These are phyloP conservation scores for Endoconidiophora polonica DNA, from an alignment of 2,329 filamentous ascomycete genomes.

Conservation along the genomic window DNA sequence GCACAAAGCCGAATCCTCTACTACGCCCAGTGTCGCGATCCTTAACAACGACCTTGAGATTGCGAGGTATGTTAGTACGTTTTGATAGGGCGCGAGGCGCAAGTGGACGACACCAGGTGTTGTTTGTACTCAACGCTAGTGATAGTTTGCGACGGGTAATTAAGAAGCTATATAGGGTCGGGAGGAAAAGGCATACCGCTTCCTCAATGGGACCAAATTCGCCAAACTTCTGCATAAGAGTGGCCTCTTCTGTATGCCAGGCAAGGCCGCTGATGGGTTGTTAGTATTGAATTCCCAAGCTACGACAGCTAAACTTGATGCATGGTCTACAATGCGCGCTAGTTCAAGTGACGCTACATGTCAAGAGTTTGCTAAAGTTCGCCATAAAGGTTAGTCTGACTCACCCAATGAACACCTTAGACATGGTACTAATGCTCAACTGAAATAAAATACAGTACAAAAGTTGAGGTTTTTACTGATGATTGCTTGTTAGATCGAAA, in stretches of 20 bases:
- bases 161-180: too few relatives aligned
- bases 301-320: background rate
- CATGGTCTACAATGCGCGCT: background rate
- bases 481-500: background rate
- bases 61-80: conserved; percentile 1
- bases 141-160: background rate
- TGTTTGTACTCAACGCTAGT: too few relatives aligned
- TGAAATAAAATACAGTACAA: background rate
- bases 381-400: conserved; percentile 18
- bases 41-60: conserved; percentile 75
- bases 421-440: conserved; percentile 38
- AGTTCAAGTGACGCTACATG: background rate
- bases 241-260: conserved; percentile 90
- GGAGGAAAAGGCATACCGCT: conserved; percentile 51
- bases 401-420: conserved; percentile 91
- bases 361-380: background rate
- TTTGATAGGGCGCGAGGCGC: background rate
- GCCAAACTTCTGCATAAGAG: conserved; percentile 79
- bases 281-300: background rate
- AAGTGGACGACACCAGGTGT: background rate
- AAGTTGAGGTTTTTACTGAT: background rate
- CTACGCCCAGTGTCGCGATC: conserved; percentile 93
- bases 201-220: conserved; percentile 84
- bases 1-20: conserved; percentile 93
- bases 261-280: conserved; percentile 59